Percentiles rank a stretch among this genome's conserved stretches.
Conservation (phyloP, 148 eudicot genomes). For the Chenopodium suecicum region DNA sequence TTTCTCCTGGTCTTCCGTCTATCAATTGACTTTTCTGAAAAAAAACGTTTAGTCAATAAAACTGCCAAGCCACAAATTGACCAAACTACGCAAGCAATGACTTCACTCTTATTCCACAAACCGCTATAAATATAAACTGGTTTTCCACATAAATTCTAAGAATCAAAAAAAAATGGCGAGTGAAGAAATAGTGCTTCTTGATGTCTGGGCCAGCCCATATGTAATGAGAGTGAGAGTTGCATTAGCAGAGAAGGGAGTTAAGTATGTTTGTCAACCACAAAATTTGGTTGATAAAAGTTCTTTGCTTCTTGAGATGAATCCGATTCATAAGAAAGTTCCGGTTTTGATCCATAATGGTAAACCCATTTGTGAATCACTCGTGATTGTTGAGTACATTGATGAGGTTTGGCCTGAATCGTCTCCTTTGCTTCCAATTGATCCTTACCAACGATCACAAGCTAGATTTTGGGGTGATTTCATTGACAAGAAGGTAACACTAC, state of each 20-base stretch:
- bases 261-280: conserved; percentile 13
- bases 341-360: no score
- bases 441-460: conserved; percentile 19
- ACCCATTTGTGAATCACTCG: conserved; percentile 13
- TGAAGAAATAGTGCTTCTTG: conserved; percentile 21
- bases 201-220: conserved; percentile 25
- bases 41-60: no score
- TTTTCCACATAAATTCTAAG: no score
- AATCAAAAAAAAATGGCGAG: not conserved
- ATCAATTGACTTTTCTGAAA: no score
- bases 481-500: conserved; percentile 22
- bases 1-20: no score
- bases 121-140: no score
- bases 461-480: not conserved
- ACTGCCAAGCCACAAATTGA: no score
- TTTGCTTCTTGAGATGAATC: conserved; percentile 19
- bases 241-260: conserved; percentile 23
- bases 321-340: no score
- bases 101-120: no score
- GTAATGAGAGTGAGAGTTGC: conserved; percentile 26
- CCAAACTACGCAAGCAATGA: no score
- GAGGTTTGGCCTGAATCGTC: conserved; percentile 11
- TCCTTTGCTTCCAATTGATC: conserved; percentile 9
- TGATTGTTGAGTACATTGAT: conserved; percentile 26
- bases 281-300: conserved; percentile 11